phyloP scores from a whole-genome alignment of 148 eudicot species.

The Suaeda aralocaspica region DNA sequence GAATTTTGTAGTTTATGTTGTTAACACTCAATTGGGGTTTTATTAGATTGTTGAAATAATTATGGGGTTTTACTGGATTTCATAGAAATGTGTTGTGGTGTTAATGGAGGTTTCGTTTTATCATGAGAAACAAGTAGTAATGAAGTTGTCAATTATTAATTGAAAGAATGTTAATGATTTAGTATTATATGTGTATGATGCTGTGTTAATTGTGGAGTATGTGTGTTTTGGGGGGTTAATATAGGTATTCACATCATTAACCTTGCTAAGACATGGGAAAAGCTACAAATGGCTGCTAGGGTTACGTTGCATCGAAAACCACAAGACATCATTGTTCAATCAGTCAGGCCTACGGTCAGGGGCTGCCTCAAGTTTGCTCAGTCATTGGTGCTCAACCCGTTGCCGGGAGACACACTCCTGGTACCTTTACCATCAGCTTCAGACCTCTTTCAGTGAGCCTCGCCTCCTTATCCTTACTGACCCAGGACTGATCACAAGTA shows the following conservation, averaged over 20 bases:
- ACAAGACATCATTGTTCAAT: constrained; percentile 73
- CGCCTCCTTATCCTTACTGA: constrained; percentile 68
- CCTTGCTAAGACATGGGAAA: constrained; percentile 63
- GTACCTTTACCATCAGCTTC: constrained; percentile 74
- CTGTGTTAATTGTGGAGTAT: too few relatives aligned
- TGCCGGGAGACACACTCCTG: constrained; percentile 83
- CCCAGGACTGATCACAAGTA: constrained; percentile 74
- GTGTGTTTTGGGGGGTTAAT: background rate
- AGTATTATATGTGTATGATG: background rate
- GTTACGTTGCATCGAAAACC: constrained; percentile 69
- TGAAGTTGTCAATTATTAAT: background rate
- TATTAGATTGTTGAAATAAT: too few relatives aligned
- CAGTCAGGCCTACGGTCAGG: constrained; percentile 86
- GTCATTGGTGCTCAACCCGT: constrained; percentile 56
- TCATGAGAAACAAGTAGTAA: background rate
- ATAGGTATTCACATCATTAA: constrained; percentile 61
- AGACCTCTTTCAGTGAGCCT: constrained; percentile 68
- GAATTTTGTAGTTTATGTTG: background rate
- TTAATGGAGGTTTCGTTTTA: background rate
- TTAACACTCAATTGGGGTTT: too few relatives aligned
- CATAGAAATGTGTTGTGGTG: background rate
- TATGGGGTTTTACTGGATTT: too few relatives aligned
- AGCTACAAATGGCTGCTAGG: constrained; percentile 63
- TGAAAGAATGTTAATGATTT: background rate
- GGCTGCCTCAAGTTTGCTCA: constrained; percentile 80